Evolutionary conservation across 352 stramenopile species (phyloP).

Genomic region (Globisporangium yorkense): DNA sequence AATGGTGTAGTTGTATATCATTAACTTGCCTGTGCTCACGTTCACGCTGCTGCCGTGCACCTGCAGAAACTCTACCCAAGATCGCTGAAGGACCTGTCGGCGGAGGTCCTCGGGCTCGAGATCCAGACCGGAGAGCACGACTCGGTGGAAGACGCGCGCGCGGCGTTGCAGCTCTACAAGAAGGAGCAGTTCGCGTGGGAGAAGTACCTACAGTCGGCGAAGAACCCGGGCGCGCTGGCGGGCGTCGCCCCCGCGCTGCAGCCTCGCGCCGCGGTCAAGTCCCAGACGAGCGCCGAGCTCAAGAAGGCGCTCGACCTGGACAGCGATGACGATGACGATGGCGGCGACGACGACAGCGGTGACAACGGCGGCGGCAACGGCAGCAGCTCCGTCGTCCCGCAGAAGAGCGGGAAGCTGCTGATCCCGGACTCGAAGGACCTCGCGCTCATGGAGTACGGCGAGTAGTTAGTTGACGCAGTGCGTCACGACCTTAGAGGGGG

Average conservation of each 20-base stretch:
- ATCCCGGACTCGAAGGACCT: constrained; percentile 62
- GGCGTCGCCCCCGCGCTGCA: constrained; percentile 39
- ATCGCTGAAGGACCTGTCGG: constrained; percentile 67
- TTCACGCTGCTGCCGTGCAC: not conserved
- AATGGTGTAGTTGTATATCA: not conserved
- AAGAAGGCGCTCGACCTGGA: constrained; percentile 18
- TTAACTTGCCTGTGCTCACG: no score
- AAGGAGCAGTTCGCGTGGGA: constrained; percentile 80
- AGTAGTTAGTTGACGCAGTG: constrained; percentile 19
- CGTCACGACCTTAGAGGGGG: not conserved
- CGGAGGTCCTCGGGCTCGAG: constrained; percentile 55
- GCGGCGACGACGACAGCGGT: constrained; percentile 15
- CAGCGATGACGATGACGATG: constrained; percentile 31
- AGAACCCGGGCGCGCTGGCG: constrained; percentile 40
- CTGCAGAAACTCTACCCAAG: constrained; percentile 83
- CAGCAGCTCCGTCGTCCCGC: constrained; percentile 8
- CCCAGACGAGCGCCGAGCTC: constrained; percentile 16
- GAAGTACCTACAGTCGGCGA: constrained; percentile 72
- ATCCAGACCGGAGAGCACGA: constrained; percentile 86
- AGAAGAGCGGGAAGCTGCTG: constrained; percentile 17
- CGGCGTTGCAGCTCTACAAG: constrained; percentile 76
- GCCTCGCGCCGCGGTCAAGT: constrained; percentile 23
- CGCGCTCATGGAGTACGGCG: constrained; percentile 68
- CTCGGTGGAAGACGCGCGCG: constrained; percentile 82
- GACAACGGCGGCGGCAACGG: constrained; percentile 18